Evolutionary conservation across 495 filamentous ascomycete species (phyloP), one percentile per base, ranked within the genome.

Genomic region (Hypoxylon perforatum): DNA sequence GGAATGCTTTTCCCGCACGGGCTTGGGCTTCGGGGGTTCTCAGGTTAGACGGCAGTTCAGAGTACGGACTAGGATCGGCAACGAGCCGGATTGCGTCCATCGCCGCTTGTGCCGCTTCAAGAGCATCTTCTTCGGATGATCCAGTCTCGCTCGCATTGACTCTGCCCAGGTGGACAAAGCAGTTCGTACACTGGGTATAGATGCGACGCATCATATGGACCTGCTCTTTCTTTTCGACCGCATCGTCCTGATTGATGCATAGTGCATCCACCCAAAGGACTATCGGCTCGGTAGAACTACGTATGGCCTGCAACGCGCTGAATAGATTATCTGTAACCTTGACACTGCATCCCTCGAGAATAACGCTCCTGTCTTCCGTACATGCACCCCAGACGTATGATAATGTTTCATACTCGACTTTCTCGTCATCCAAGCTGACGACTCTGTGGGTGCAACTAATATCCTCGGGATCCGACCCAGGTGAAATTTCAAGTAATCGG

Each of bases 171-270:
- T 58, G 56, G 21, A 67, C 45, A 19, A 47, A 33, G 28, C 64
- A 67, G 36, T 58, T 57, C 22, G 21, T 38, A 35, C 64, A 67
- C 4, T 52, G 36, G 14, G 52, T 7, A 30, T 76, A 80, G 57
- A 80, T 74, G 42, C 48, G 66, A 22, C 63, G 65, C 77, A 79
- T 78, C 55, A 78, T 66, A 47, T 66, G 66, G n/a, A 79, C 63
- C 49, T 79, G 76, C 9, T 67, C 58, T 10, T 61, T 63, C 35
- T 76, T 76, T 62, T 79, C 77, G 7, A 59, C 30, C 11, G 61
- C 23, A 49, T 78, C 70, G 10, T 73, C 58, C 48, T 78, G 75
- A 58, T 78, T 75, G 65, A 76, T 76, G 63, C 75, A 76, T 36
- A 76, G 47, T n/a, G 75, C 75, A 52, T 77, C 75, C 44, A 73